Conservation (phyloP, 2,329 filamentous ascomycete genomes). For the Penicillium sp. region DNA sequence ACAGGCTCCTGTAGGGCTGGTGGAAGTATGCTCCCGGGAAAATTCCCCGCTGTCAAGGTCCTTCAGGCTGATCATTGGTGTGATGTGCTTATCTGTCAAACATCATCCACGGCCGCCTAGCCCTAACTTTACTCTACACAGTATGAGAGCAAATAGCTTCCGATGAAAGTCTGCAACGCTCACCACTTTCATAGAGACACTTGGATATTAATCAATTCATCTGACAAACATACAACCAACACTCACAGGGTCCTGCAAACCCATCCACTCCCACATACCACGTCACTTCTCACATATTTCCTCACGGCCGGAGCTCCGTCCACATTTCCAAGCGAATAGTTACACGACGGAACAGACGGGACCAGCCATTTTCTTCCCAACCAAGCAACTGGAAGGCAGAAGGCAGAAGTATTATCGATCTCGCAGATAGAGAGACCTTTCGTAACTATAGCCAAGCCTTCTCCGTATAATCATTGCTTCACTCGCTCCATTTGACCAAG, state of each 20-base stretch:
- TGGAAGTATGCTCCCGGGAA: neutral
- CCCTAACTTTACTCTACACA: neutral
- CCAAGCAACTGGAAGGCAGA: neutral
- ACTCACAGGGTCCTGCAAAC: neutral
- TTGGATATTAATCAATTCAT: neutral
- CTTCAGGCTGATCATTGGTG: neutral
- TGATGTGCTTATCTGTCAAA: neutral
- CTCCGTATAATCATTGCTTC: neutral
- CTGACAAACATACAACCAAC: neutral
- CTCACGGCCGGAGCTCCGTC: constrained; percentile 1
- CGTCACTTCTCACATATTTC: constrained; percentile 9
- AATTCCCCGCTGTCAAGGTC: neutral
- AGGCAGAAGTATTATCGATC: constrained; percentile 1
- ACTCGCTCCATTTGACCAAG: neutral
- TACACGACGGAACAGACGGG: constrained; percentile 10
- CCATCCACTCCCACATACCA: constrained; percentile 7
- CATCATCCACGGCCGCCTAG: neutral
- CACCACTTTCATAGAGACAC: too few species aligned
- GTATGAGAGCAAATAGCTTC: too few species aligned
- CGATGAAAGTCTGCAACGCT: too few species aligned
- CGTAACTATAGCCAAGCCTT: neutral
- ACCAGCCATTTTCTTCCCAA: constrained; percentile 10
- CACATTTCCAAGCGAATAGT: constrained; percentile 5
- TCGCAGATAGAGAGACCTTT: neutral
- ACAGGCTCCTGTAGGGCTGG: constrained; percentile 1